Conservation (phyloP, 257 asterid species). For the Capsicum baccatum region DNA sequence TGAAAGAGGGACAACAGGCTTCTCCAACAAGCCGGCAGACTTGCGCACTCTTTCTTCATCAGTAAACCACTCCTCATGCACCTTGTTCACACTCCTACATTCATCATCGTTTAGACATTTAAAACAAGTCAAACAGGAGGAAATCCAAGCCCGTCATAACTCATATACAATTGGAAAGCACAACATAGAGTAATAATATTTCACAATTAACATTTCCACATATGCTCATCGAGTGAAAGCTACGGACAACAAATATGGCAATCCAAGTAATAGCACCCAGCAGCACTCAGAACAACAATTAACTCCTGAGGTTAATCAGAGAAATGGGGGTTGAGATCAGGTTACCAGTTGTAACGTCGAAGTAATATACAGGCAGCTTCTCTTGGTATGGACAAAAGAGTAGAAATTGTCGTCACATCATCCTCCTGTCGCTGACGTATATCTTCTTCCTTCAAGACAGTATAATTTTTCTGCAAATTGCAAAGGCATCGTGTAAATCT, state of each 20-base stretch:
- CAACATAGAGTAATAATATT: slow-evolving; percentile 2
- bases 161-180: background rate
- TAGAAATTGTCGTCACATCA: slow-evolving; percentile 69
- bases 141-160: background rate
- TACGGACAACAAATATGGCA: background rate
- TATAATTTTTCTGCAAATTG: slow-evolving; percentile 67
- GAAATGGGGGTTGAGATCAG: background rate
- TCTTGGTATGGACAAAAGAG: slow-evolving; percentile 80
- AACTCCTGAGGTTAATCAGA: background rate
- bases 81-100: slow-evolving; percentile 82
- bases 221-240: slow-evolving; percentile 22
- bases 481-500: slow-evolving; percentile 26
- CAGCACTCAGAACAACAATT: background rate
- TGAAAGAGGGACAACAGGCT: slow-evolving; percentile 48
- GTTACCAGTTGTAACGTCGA: slow-evolving; percentile 83
- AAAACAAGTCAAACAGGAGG: slow-evolving; percentile 24
- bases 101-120: slow-evolving; percentile 26
- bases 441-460: slow-evolving; percentile 81
- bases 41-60: slow-evolving; percentile 81
- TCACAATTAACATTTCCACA: slow-evolving; percentile 4
- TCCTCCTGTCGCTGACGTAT: slow-evolving; percentile 71
- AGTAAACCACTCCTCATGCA: slow-evolving; percentile 92
- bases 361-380: slow-evolving; percentile 78
- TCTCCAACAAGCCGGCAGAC: slow-evolving; percentile 81
- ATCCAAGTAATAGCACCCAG: slow-evolving; percentile 21